These are phyloP conservation scores for Macrolepiota albuminosa DNA, from an alignment of 768 basidiomycete genomes.

Conservation along the genomic window DNA sequence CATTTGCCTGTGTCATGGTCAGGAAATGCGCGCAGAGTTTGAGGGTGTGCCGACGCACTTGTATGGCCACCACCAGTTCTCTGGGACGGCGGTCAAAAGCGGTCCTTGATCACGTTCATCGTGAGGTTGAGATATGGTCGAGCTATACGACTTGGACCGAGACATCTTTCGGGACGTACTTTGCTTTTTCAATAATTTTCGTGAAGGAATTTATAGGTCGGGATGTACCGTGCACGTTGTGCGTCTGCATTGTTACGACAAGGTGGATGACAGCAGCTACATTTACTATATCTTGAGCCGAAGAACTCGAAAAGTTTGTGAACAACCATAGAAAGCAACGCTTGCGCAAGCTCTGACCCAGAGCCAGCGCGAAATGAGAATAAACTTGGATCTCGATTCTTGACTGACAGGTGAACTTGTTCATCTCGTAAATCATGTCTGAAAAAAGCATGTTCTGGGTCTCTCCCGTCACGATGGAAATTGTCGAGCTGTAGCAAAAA, in stretches of 20 bases:
- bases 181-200: not conserved
- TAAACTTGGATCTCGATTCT: too few relatives aligned
- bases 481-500: too few relatives aligned
- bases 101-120: not conserved
- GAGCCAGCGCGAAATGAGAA: too few relatives aligned
- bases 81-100: not conserved
- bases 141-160: slow-evolving; percentile 1
- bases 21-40: not conserved
- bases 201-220: not conserved
- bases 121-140: not conserved
- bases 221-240: not conserved
- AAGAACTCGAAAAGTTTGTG: too few relatives aligned
- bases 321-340: too few relatives aligned
- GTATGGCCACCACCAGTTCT: slow-evolving; percentile 24
- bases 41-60: slow-evolving; percentile 13
- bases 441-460: too few relatives aligned
- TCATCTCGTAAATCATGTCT: too few relatives aligned
- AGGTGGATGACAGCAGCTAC: too few relatives aligned
- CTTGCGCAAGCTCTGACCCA: too few relatives aligned
- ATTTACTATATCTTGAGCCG: too few relatives aligned
- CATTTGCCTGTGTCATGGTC: slow-evolving; percentile 18
- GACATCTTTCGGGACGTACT: slow-evolving; percentile 1
- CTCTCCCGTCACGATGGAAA: too few relatives aligned
- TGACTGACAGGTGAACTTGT: too few relatives aligned
- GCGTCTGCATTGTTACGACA: not conserved